Conservation (phyloP, 371 early-diverging fungal genomes). For the Rhizomucor miehei region DNA sequence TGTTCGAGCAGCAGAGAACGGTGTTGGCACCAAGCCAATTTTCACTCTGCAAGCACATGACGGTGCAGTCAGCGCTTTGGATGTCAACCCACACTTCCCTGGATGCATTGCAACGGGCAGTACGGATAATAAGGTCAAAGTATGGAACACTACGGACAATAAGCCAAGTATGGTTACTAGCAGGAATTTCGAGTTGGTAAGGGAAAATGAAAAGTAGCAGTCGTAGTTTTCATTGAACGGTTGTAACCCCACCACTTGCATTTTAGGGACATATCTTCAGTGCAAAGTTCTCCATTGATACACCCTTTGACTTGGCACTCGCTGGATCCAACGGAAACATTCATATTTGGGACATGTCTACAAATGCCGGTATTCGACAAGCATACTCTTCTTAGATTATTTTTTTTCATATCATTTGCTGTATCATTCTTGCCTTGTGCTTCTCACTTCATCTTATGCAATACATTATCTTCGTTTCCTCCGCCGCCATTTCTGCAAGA, state of each 20-base stretch:
- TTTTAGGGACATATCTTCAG: constrained; percentile 82
- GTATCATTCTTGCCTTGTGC: too few relatives aligned
- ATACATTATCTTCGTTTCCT: too few relatives aligned
- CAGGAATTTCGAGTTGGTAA: constrained; percentile 72
- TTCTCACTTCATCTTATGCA: too few relatives aligned
- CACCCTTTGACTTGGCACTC: constrained; percentile 79
- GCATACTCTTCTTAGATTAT: constrained; percentile 37
- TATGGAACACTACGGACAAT: constrained; percentile 83
- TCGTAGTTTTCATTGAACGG: too few relatives aligned
- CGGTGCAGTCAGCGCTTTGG: constrained; percentile 82
- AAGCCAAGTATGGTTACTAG: constrained; percentile 77
- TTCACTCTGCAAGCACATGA: constrained; percentile 94
- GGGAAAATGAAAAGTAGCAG: constrained; percentile 4
- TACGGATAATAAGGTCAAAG: constrained; percentile 84
- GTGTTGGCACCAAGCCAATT: constrained; percentile 53
- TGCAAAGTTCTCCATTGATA: constrained; percentile 83
- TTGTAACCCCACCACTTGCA: constrained; percentile 7
- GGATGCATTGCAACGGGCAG: constrained; percentile 92
- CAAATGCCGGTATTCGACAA: constrained; percentile 77
- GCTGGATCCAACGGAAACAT: constrained; percentile 88
- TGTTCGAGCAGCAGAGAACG: constrained; percentile 52
- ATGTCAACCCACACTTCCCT: constrained; percentile 72
- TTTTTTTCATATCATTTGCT: too few relatives aligned
- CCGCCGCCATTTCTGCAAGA: too few relatives aligned
- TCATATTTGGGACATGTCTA: constrained; percentile 88